Base-by-base conservation (phyloP, 2,329 filamentous ascomycete species). In the Pseudocercospora crystallina region DNA sequence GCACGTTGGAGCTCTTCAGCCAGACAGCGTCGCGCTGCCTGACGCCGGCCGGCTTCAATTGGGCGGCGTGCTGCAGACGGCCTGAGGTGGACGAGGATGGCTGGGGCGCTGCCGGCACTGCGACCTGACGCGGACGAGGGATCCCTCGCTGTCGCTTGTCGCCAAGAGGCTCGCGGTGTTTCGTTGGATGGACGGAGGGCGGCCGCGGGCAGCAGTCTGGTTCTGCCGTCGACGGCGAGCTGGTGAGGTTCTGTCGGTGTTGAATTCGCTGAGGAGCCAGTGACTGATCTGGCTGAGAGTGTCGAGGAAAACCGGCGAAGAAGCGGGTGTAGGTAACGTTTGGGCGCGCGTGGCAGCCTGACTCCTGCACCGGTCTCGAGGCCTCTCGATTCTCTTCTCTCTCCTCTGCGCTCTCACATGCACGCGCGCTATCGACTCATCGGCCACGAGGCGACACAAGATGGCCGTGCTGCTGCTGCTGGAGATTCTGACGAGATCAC, bases 401-500 rank as follows among this genome's bases (percentile, higher is more conserved):
- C 30, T 14, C 26, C 41, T 43, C 41, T 7, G 33, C 40, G 15
- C 32, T 15, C 14, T 37, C 30, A 41, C 45, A 31, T 33, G 29
- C 45, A 40, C 45, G 36, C 45, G 45, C 40, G 45, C 45, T 26
- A 14, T 15, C 36, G 45, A 47, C 36, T 40, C 36, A 47, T 37
- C 15, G 26, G 14, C 29, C 13, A n/a, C 37, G 13, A 11, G 9
- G 20, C 10, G 36, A n/a, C 14, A 13, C 5, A 3, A 3, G 20
- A 26, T 26, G 20, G 20, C 20, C 7, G 20, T 26, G 20, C 20
- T 26, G 20, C 20, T 26, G 20, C 20, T 26, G 20, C 20, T 26
- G 20, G 20, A 26, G 3, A 26, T 26, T 26, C 7, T 26, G 20
- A 26, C 20, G 20, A 7, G 20, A 26, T 26, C 20, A 26, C 20